Evolutionary conservation across 2,329 filamentous ascomycete species (phyloP), one percentile per base, ranked within the genome.

Genomic region (Parascedosporium putredinis): DNA sequence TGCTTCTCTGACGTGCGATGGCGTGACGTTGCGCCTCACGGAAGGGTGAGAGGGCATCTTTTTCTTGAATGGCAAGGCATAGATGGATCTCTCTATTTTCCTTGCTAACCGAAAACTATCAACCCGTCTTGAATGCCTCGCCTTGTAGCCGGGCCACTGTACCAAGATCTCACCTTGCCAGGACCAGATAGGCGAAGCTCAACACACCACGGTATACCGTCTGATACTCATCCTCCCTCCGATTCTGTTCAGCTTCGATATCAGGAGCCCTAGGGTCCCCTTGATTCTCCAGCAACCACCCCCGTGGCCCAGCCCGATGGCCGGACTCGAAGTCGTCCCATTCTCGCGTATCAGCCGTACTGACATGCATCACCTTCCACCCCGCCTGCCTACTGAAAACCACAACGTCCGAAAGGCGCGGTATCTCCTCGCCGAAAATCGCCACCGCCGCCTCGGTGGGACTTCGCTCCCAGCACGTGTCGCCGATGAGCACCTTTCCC

Each of bases 271-370:
- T 29, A 3, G 31, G 25, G 34, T 51, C 43, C 5, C 27, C 42
- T 5, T 23, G 14, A 5, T 54, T 53, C 8, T 34, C 45, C 6
- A 53, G 7, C 4, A 53, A 24, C 54, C 52, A 55, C 18, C 48
- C 27, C 20, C 54, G 45, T n/a, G 43, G 23, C 14, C 52, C 51
- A 7, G 49, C 34, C 7, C 54, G 49, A 45, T 52, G 49, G 4
- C 47, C 43, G 1, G 47, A 54, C 49, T 55, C 54, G 23, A 54
- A 55, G 23, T 51, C 42, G 16, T 55, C 54, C 54, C 54, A 53
- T 42, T 54, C 52, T 22, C 40, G 38, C 49, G 51, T 49, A 47
- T 51, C 47, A 12, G 54, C 47, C 20, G 50, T 50, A 40, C 42
- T 51, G 10, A 55, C 9, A 38, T 54, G 49, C 29, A 55, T 20